phyloP scores from a whole-genome alignment of 208 protist species.

The Herpetomonas muscarum region DNA sequence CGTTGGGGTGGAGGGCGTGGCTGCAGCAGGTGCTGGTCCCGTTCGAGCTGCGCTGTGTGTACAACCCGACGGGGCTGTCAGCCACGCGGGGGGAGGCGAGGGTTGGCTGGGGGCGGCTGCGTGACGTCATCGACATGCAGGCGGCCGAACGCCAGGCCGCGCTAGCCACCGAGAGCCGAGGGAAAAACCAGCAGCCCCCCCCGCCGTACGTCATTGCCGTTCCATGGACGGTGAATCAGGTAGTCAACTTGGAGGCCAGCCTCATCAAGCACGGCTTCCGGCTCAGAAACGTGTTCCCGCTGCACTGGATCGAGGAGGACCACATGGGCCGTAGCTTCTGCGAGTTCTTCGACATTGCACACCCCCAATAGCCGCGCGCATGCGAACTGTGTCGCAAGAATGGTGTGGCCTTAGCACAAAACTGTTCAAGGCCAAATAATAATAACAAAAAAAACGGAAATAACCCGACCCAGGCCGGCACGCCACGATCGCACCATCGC shows the following conservation, averaged over 20 bases:
- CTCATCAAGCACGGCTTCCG: constrained; percentile 80
- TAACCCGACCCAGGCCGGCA: no score
- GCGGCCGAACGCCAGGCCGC: neutral
- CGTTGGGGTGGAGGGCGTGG: constrained; percentile 36
- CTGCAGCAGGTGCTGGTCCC: constrained; percentile 50
- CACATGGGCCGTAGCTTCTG: constrained; percentile 81
- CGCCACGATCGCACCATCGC: no score
- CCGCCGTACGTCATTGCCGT: constrained; percentile 57
- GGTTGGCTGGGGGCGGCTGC: constrained; percentile 68
- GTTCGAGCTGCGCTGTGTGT: constrained; percentile 73
- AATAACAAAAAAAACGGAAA: no score
- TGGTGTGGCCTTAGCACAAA: no score
- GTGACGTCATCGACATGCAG: constrained; percentile 59
- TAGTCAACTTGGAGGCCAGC: constrained; percentile 86
- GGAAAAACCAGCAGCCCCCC: neutral
- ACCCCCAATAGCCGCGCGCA: no score
- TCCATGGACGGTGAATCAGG: constrained; percentile 85
- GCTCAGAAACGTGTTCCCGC: constrained; percentile 50
- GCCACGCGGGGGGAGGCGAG: constrained; percentile 78
- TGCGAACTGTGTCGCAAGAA: no score
- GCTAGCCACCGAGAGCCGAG: neutral
- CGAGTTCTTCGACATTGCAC: constrained; percentile 42
- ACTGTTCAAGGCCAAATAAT: no score
- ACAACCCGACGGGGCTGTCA: constrained; percentile 62
- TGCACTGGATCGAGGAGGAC: constrained; percentile 78